phyloP scores from a whole-genome alignment of 306 rosid genomes.

The Comarum palustre region DNA sequence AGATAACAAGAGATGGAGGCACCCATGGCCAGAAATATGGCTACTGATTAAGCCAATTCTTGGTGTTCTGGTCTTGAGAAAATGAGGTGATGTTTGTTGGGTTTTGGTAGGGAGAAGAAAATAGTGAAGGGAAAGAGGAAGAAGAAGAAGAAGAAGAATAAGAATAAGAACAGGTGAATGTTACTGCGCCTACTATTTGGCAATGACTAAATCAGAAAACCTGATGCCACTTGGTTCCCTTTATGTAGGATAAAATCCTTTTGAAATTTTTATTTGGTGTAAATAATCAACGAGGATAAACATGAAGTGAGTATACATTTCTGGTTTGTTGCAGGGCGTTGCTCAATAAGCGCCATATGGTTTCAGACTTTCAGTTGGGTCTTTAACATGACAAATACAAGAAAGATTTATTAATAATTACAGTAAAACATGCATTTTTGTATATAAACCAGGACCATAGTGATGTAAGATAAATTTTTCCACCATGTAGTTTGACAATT shows the following conservation, averaged over 20 bases:
- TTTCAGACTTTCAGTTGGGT: too few species aligned
- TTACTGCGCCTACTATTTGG: background rate
- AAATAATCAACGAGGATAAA: background rate
- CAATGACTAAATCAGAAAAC: background rate
- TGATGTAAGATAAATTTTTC: too few species aligned
- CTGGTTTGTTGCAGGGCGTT: background rate
- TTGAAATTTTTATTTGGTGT: background rate
- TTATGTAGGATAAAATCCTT: background rate
- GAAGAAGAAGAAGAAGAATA: background rate
- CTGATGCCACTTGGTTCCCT: background rate
- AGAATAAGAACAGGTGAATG: background rate
- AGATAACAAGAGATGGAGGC: slow-evolving; percentile 9
- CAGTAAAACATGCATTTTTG: too few species aligned
- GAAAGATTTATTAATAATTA: too few species aligned
- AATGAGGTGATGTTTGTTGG: background rate
- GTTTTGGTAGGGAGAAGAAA: background rate
- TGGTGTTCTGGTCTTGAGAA: background rate
- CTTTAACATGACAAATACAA: too few species aligned
- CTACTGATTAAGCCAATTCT: background rate
- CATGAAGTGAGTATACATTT: background rate
- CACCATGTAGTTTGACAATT: too few species aligned
- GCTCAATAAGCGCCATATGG: too few species aligned
- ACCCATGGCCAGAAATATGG: slow-evolving; percentile 28
- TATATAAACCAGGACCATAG: too few species aligned
- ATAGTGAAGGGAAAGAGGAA: background rate